A percentile compares a stretch with the other conserved stretches of the same genome.
Conservation (phyloP, 1,139 yeast genomes). For the Scheffersomyces stambukii region DNA sequence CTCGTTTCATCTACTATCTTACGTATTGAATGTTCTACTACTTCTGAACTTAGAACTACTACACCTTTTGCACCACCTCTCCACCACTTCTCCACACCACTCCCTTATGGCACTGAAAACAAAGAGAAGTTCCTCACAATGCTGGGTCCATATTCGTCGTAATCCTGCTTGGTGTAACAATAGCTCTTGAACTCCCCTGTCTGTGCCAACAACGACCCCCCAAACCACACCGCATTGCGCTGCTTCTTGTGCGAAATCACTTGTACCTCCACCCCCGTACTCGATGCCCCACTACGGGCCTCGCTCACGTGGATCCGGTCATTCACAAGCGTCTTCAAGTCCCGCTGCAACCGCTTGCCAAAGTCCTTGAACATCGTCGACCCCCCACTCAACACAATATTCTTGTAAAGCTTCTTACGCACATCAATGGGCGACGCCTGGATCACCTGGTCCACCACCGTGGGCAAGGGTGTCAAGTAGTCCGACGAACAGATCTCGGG, state of each 20-base stretch:
- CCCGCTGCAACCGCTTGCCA: constrained; percentile 96
- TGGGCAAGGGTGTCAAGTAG: constrained; percentile 92
- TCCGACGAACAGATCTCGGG: constrained; percentile 97
- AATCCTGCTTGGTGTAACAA: constrained; percentile 95
- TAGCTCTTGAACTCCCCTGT: constrained; percentile 94
- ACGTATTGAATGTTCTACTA: background rate
- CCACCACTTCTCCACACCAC: no score
- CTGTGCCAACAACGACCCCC: constrained; percentile 95
- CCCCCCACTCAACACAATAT: constrained; percentile 94
- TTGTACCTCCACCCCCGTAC: constrained; percentile 95
- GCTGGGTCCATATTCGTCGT: constrained; percentile 96
- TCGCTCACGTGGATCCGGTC: constrained; percentile 86
- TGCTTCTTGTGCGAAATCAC: constrained; percentile 97
- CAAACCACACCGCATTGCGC: constrained; percentile 99
- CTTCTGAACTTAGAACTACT: no score
- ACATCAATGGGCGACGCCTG: constrained; percentile 97
- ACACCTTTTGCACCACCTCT: no score
- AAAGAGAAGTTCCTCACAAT: constrained; percentile 95
- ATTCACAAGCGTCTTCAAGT: constrained; percentile 79
- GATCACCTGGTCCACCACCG: constrained; percentile 90
- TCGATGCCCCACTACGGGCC: constrained; percentile 71
- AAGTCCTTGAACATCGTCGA: constrained; percentile 98
- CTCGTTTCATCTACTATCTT: background rate
- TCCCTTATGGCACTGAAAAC: constrained; percentile 89
- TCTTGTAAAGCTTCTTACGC: constrained; percentile 91